Base-by-base conservation (phyloP, 345 rosid genomes). In the Salix koriyanagi region DNA sequence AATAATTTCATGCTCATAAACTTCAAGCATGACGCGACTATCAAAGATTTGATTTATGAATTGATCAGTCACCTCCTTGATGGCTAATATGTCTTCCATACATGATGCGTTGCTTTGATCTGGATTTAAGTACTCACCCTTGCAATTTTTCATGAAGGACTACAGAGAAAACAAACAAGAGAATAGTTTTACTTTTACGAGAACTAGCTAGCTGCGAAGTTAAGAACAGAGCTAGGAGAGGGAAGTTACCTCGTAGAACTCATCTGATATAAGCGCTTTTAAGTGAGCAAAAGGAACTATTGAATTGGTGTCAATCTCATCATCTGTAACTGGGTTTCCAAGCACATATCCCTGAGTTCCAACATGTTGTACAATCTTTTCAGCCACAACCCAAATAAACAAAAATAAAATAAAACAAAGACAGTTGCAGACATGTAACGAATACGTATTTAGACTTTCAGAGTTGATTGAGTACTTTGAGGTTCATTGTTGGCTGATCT, bases 111-210 rank as follows among this genome's bases (percentile, higher is more conserved):
- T 73, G 5, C 42, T 50, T 21, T 36, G 48, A 61, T 76, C 69
- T 65, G 84, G 79, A 18, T 75, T 19, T 4, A 65, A 5, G 41
- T 75, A 82, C 28, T 80, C 71, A 0, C 84, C 88, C 9, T 78
- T n/a, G 80, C 88, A 85, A 70, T 70, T 70, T n/a, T 7, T 23
- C 52, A 46, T 18, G 54, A 70, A 71, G 2, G 85, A 75, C 88
- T 82, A 13, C 6, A 69, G 34, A 41, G 54, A 25, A 34, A 34
- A 34, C 36, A 34, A 23, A 18, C 26, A 8, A 2, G 4, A 56
- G 62, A 56, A n/a, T 56, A 7, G 1, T 56, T 9, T 56, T 21
- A 7, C 26, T 56, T 9, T 2, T 56, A n/a, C 3, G 12, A 56
- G 62, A 56, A 21, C 25, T 21, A 54, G 25, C 25, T 56, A 8